Base-by-base conservation (phyloP, 169 alveolate species). In the Plasmodium gaboni region DNA sequence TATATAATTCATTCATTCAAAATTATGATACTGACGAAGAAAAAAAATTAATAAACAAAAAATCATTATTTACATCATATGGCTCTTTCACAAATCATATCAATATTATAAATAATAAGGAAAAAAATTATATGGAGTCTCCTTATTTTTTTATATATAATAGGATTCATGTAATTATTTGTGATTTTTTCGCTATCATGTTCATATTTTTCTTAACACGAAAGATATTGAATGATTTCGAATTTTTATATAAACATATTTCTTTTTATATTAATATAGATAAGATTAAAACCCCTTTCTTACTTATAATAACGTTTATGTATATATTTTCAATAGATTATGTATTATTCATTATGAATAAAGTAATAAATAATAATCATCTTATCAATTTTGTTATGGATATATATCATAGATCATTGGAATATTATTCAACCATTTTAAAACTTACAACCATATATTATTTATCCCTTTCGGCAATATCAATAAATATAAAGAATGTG, bases 341-440 rank as follows among this genome's bases (percentile, higher is more conserved):
- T 13, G 13, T 55, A 13, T 15, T 55, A 55, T 15, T 44, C 12
- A 71, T 44, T 26, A 13, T 15, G n/a, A 17, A 60, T 28, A 17
- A 48, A 60, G 44, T 2, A 51, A 61, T 13, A 19, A 46, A 67
- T 67, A 50, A 38, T 13, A 7, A 55, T 24, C 61, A 67, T 61
- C 15, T 53, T 61, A 28, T 22, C 61, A 13, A n/a, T 42, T 44
- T 74, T 32, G 17, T 74, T 28, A 42, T 51, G 13, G 26, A 44
- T 74, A 63, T 63, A 44, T 55, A 74, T 46, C 50, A 61, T 67
- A 74, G 88, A 32, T 65, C 72, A 46, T 55, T 67, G 44, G 74
- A 74, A 32, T 74, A 74, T 57, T 74, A 74, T 48, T 74, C 88
- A 48, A 74, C 74, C 13, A 64, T 74, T 61, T 63, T 74, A 67